A percentile compares a stretch with the other conserved stretches of the same genome.
Evolutionary conservation across 257 asterid genomes (phyloP).

Genomic region (Fraxinus pennsylvanica): DNA sequence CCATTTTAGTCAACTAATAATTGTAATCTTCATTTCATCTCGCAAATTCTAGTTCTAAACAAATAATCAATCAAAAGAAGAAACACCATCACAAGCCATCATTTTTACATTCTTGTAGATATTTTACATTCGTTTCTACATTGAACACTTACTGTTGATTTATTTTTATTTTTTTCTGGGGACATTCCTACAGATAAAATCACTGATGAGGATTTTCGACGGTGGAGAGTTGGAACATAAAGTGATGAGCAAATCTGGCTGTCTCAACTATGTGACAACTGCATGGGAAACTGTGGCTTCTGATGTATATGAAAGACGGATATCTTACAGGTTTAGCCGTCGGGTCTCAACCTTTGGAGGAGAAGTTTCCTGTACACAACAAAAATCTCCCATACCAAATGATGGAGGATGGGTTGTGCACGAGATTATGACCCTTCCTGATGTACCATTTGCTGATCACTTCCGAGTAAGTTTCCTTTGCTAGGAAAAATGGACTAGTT

Average conservation of each 20-base stretch:
- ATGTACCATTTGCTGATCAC: constrained; percentile 67
- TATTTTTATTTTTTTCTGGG: background rate
- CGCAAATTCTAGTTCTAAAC: background rate
- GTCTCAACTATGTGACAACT: constrained; percentile 61
- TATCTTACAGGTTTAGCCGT: constrained; percentile 68
- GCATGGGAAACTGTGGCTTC: constrained; percentile 55
- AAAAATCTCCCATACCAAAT: constrained; percentile 41
- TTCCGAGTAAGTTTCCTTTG: constrained; percentile 56
- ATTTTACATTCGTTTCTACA: background rate
- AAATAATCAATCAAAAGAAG: background rate
- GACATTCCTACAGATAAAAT: constrained; percentile 47
- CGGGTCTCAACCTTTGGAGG: constrained; percentile 75
- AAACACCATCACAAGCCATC: background rate
- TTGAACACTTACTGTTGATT: background rate
- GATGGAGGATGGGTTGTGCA: constrained; percentile 60
- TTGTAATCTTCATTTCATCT: background rate
- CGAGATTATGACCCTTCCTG: constrained; percentile 70
- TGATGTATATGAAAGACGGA: constrained; percentile 50
- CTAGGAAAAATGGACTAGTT: background rate
- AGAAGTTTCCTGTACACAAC: constrained; percentile 77
- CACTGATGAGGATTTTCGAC: constrained; percentile 67
- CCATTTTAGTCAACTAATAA: background rate
- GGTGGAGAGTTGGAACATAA: constrained; percentile 79
- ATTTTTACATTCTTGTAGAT: background rate
- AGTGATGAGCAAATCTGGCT: constrained; percentile 80